Evolutionary conservation across 2,329 filamentous ascomycete genomes (phyloP).

Genomic region (Aspergillus sergii): DNA sequence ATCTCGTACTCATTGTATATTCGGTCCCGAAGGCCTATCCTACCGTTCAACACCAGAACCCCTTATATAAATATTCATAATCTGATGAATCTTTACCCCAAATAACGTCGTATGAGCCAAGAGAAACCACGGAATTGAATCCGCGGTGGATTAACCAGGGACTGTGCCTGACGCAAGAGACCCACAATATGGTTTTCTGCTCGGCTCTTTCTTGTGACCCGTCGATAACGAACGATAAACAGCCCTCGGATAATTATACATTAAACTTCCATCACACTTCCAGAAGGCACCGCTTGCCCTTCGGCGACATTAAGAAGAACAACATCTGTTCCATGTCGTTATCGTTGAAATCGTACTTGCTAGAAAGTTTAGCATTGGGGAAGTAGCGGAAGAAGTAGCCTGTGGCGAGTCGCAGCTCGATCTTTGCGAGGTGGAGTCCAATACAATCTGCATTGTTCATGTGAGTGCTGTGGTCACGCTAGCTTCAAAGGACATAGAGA

Average conservation of each 20-base stretch:
- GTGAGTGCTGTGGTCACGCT: neutral
- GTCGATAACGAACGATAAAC: neutral
- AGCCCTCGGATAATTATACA: neutral
- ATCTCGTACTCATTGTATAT: neutral
- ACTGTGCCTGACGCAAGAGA: conserved; percentile 4
- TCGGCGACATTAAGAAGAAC: conserved; percentile 49
- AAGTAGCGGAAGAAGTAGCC: conserved; percentile 54
- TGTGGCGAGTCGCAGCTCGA: conserved; percentile 57
- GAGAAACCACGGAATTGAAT: neutral
- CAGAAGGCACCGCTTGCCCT: conserved; percentile 46
- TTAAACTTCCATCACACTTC: conserved; percentile 12
- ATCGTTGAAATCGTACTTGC: conserved; percentile 31
- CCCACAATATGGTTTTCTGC: neutral
- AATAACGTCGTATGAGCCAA: neutral
- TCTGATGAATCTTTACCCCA: neutral
- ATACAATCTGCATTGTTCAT: conserved; percentile 55
- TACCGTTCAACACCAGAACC: neutral
- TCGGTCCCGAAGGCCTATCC: neutral
- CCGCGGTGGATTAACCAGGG: neutral
- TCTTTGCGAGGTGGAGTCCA: conserved; percentile 67
- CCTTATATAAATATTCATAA: neutral
- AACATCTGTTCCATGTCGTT: conserved; percentile 48
- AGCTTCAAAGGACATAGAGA: conserved; percentile 1
- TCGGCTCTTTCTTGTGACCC: neutral
- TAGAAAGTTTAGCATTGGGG: conserved; percentile 24